Base-by-base conservation (phyloP, 306 rosid species). In the Macrotyloma uniflorum region DNA sequence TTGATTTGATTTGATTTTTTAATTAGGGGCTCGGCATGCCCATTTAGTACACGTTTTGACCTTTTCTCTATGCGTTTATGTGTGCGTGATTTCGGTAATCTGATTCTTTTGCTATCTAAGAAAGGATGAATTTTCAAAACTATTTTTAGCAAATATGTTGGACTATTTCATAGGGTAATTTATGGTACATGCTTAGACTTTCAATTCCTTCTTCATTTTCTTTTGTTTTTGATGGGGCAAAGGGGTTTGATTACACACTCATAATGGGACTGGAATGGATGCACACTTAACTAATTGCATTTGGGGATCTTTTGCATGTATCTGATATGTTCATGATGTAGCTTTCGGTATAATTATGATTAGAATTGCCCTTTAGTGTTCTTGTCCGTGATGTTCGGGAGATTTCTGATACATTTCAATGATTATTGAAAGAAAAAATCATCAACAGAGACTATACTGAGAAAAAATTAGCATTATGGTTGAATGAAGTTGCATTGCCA, bases 341-440 rank as follows among this genome's bases (percentile, higher is more conserved):
- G 23, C 38, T 49, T 47, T 49, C 7, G 73, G 30, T 40, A 18
- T 35, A 16, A 18, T 64, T 71, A 19, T 61, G 18, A 63, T 50
- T 63, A 40, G 26, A 68, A 28, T 78, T 43, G 5, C 50, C 64
- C 13, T 9, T 4, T 24, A 3, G 64, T 69, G 26, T 20, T 68
- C 4, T 22, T 12, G n/a, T 46, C 13, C 54, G 1, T 22, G 62
- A 19, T 58, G 40, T 11, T 59, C 45, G 11, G 40, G 54, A 69
- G 46, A 19, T 2, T 72, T 59, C 22, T 66, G 54, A 51, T 72
- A 69, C 19, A 22, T 59, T 50, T 64, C 36, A 53, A 72, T 53
- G 13, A 45, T 42, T 40, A 42, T 72, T 80, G 59, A 18, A 5
- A 30, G 14, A 30, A 6, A 30, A n/a, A 30, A 61, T 7, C 1